A percentile compares a stretch with the other conserved stretches of the same genome.
phyloP scores from a whole-genome alignment of 2,329 filamentous ascomycete genomes.

The Leptosphaerulina australis region DNA sequence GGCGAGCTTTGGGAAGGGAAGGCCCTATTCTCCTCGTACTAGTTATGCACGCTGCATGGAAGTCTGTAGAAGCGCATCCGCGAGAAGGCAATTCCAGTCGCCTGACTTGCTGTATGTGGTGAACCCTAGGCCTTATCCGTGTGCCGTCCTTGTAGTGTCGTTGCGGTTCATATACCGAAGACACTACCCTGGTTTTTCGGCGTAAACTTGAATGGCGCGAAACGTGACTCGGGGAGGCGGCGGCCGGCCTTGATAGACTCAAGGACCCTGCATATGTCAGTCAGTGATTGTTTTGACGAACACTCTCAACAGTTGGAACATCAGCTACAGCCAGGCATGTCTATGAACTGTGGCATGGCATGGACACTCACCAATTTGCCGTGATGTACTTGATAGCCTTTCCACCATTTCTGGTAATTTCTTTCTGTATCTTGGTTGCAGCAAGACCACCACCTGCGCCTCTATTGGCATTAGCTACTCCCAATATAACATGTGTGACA shows the following conservation, averaged over 20 bases:
- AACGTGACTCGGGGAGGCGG: constrained; percentile 75
- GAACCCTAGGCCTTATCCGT: constrained; percentile 14
- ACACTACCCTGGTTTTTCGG: constrained; percentile 37
- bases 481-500: constrained; percentile 87
- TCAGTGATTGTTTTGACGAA: not conserved
- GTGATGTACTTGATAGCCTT: constrained; percentile 77
- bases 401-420: constrained; percentile 71
- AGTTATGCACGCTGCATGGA: constrained; percentile 10
- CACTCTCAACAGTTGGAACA: not conserved
- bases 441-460: constrained; percentile 77
- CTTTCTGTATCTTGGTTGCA: constrained; percentile 78
- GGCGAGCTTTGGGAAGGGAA: not conserved
- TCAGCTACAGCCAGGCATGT: not conserved
- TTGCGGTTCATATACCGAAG: constrained; percentile 20
- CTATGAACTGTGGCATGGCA: not conserved
- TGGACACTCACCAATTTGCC: constrained; percentile 70
- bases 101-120: constrained; percentile 3
- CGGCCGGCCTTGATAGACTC: constrained; percentile 79
- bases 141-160: constrained; percentile 9
- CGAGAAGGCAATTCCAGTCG: not conserved
- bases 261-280: constrained; percentile 66
- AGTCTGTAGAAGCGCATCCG: not conserved
- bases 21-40: not conserved
- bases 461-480: constrained; percentile 47
- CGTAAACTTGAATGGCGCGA: constrained; percentile 54